phyloP scores from a whole-genome alignment of 2,329 filamentous ascomycete genomes.

The Fusarium oxysporum region DNA sequence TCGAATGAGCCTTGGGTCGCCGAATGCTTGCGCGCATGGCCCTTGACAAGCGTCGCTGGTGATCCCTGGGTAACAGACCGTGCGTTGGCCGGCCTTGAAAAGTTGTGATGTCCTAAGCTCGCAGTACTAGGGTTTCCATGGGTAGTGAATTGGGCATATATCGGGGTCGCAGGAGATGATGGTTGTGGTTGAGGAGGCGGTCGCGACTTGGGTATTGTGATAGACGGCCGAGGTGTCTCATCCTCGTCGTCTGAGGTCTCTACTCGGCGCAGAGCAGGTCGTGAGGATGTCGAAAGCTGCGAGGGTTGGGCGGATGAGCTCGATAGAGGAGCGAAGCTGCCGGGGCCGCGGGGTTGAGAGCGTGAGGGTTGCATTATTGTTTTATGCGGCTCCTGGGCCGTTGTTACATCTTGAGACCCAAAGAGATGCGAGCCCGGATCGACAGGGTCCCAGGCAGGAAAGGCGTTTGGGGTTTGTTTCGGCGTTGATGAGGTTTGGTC shows the following conservation, averaged over 20 bases:
- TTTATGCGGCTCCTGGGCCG: constrained; percentile 40
- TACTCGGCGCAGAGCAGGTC: constrained; percentile 51
- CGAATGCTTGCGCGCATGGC: constrained; percentile 73
- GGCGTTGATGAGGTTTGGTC: background rate
- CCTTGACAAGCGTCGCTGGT: constrained; percentile 50
- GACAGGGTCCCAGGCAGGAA: background rate
- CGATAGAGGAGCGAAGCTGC: constrained; percentile 68
- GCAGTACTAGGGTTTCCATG: constrained; percentile 61
- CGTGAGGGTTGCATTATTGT: constrained; percentile 62
- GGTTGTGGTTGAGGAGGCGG: constrained; percentile 48
- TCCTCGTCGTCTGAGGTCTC: constrained; percentile 48
- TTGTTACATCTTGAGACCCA: constrained; percentile 58
- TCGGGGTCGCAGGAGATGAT: constrained; percentile 56
- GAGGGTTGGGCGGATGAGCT: constrained; percentile 46
- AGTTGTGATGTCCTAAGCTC: constrained; percentile 61
- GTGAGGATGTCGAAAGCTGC: constrained; percentile 44
- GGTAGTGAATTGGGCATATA: constrained; percentile 61
- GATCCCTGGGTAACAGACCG: constrained; percentile 48
- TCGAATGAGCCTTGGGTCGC: constrained; percentile 83
- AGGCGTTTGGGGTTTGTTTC: constrained; percentile 7
- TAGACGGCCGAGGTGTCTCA: constrained; percentile 45
- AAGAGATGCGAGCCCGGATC: constrained; percentile 9
- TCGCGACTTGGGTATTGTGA: constrained; percentile 61
- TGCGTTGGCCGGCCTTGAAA: constrained; percentile 64
- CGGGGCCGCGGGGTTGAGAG: constrained; percentile 61